These are phyloP conservation scores for Fusarium humuli DNA, from an alignment of 2,329 filamentous ascomycete species.

Conservation along the genomic window DNA sequence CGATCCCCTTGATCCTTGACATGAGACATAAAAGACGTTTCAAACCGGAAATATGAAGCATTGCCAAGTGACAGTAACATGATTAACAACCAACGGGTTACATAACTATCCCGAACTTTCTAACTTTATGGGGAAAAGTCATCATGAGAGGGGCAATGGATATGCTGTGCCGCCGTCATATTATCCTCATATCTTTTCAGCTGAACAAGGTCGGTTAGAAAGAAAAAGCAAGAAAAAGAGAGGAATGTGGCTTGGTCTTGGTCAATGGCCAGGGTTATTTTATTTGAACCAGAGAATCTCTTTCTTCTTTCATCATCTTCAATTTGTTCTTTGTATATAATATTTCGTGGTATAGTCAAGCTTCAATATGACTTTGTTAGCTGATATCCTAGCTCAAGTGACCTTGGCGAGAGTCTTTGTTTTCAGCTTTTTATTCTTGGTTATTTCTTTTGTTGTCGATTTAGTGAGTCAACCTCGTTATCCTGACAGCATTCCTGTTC, in stretches of 20 bases:
- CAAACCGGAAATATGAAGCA: slow-evolving; percentile 1
- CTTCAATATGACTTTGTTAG: slow-evolving; percentile 19
- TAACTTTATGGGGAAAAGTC: neutral
- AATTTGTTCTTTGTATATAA: neutral
- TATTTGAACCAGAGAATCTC: neutral
- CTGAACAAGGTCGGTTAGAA: neutral
- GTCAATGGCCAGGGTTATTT: neutral
- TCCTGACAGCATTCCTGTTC: slow-evolving; percentile 54
- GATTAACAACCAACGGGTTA: neutral
- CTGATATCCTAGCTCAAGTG: slow-evolving; percentile 45
- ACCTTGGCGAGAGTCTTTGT: slow-evolving; percentile 48
- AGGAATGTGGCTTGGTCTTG: neutral
- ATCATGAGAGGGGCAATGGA: neutral
- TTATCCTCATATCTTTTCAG: neutral
- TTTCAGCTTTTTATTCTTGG: slow-evolving; percentile 50
- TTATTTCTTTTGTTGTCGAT: slow-evolving; percentile 55
- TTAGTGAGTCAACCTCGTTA: slow-evolving; percentile 55
- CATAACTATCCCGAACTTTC: neutral
- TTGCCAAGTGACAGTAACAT: neutral
- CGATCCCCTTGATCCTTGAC: neutral
- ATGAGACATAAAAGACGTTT: slow-evolving; percentile 22
- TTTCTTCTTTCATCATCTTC: neutral
- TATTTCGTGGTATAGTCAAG: neutral
- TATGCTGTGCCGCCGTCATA: neutral
- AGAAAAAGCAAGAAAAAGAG: neutral